phyloP scores from a whole-genome alignment of 257 asterid genomes.

The Capsicum baccatum region DNA sequence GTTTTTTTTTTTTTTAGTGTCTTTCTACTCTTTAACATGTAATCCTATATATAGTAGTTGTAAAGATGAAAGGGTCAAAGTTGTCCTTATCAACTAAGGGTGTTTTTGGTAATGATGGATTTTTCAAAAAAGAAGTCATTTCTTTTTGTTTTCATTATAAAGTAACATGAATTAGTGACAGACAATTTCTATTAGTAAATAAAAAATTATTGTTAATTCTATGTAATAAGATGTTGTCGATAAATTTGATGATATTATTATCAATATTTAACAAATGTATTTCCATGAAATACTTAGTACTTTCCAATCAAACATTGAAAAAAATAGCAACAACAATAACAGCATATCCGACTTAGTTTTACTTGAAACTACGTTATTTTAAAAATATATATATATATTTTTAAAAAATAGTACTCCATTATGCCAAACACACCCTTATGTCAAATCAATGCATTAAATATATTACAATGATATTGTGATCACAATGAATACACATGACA shows the following conservation, averaged over 20 bases:
- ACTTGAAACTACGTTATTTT: too few species aligned
- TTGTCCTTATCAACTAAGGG: neutral
- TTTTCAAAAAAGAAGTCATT: neutral
- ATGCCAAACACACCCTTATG: neutral
- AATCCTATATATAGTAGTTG: neutral
- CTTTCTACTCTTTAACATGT: neutral
- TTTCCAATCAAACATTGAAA: neutral
- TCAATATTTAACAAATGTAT: neutral
- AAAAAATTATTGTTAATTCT: neutral
- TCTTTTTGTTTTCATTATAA: neutral
- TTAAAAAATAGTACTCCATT: neutral
- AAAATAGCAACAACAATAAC: too few species aligned
- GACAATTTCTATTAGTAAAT: neutral
- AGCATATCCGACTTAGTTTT: too few species aligned
- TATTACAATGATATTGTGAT: neutral
- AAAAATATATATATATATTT: neutral
- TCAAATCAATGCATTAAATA: neutral
- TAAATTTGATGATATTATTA: neutral
- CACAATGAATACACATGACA: neutral
- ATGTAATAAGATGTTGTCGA: neutral
- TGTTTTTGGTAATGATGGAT: neutral
- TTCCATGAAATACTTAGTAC: neutral
- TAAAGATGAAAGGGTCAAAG: neutral
- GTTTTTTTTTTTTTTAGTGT: neutral
- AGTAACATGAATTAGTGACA: neutral